phyloP scores from a whole-genome alignment of 2,329 filamentous ascomycete genomes.

The Penicillium vulpinum region DNA sequence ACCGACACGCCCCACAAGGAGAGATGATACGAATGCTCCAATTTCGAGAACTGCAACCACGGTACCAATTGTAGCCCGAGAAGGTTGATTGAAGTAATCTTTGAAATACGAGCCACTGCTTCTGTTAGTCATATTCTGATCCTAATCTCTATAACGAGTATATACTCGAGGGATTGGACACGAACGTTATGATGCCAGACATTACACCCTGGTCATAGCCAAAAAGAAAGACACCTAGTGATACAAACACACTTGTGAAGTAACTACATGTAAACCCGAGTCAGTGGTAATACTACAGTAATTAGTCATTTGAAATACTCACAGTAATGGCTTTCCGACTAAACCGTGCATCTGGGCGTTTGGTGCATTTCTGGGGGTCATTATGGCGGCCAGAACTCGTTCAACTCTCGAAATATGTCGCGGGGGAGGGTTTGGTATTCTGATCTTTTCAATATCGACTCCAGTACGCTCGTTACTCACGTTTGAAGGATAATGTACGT shows the following conservation, averaged over 20 bases:
- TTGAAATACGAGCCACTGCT: constrained; percentile 79
- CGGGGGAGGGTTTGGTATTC: constrained; percentile 69
- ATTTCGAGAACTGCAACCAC: constrained; percentile 98
- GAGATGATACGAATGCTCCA: constrained; percentile 85
- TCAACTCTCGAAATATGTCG: constrained; percentile 66
- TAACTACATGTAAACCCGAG: constrained; percentile 60
- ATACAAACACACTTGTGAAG: constrained; percentile 81
- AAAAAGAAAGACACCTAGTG: constrained; percentile 64
- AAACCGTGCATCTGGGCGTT: constrained; percentile 80
- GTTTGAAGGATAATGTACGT: constrained; percentile 66
- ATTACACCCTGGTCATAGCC: constrained; percentile 67
- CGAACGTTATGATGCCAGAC: constrained; percentile 68
- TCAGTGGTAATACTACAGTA: not conserved
- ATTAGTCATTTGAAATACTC: constrained; percentile 39
- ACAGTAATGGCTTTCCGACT: constrained; percentile 93
- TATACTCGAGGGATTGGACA: constrained; percentile 18
- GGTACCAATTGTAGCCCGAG: constrained; percentile 82
- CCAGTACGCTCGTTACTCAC: constrained; percentile 45
- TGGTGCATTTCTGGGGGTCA: constrained; percentile 71
- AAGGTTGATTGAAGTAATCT: constrained; percentile 88
- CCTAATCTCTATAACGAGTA: not conserved
- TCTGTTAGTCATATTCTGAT: not conserved
- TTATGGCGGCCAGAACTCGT: constrained; percentile 75
- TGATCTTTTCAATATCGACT: constrained; percentile 56
- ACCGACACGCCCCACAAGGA: constrained; percentile 82